A percentile compares a stretch with the other conserved stretches of the same genome.
phyloP scores from a whole-genome alignment of 108 stramenopile genomes.

The Nitzschia inconspicua region DNA sequence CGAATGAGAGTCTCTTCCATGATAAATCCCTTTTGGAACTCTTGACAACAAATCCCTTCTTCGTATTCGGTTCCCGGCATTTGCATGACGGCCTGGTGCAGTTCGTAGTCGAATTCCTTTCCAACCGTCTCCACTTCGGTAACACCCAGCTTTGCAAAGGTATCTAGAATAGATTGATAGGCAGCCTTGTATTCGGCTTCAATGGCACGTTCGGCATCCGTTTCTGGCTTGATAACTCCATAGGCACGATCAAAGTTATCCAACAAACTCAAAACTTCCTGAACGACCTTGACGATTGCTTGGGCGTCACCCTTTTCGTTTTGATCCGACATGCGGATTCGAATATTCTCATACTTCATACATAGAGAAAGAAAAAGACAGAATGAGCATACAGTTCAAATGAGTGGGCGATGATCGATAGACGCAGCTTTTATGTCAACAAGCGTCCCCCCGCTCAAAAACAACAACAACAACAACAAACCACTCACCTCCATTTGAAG shows the following conservation, averaged over 20 bases:
- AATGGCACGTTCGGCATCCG: conserved; percentile 60
- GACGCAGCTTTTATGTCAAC: too few relatives aligned
- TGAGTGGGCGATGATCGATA: too few relatives aligned
- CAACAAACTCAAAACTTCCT: conserved; percentile 55
- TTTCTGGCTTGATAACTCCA: conserved; percentile 47
- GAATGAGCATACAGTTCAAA: background rate
- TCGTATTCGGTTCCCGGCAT: conserved; percentile 70
- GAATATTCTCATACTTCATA: conserved; percentile 48
- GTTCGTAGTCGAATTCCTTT: conserved; percentile 82
- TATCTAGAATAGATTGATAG: conserved; percentile 56
- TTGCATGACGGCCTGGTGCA: conserved; percentile 89
- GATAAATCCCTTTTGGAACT: conserved; percentile 75
- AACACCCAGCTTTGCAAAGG: conserved; percentile 74
- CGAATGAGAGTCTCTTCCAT: conserved; percentile 76
- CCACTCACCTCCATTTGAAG: conserved; percentile 59
- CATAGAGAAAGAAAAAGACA: background rate
- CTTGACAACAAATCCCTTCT: conserved; percentile 87
- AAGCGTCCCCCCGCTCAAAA: background rate
- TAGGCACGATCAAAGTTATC: conserved; percentile 89
- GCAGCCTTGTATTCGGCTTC: conserved; percentile 65
- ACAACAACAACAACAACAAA: background rate
- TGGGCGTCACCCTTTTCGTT: conserved; percentile 42
- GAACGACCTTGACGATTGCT: conserved; percentile 58
- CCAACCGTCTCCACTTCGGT: conserved; percentile 79
- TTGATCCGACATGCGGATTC: conserved; percentile 63